Evolutionary conservation across 2,329 filamentous ascomycete species (phyloP).

Genomic region (Cladosporium austrohemisphaericum): DNA sequence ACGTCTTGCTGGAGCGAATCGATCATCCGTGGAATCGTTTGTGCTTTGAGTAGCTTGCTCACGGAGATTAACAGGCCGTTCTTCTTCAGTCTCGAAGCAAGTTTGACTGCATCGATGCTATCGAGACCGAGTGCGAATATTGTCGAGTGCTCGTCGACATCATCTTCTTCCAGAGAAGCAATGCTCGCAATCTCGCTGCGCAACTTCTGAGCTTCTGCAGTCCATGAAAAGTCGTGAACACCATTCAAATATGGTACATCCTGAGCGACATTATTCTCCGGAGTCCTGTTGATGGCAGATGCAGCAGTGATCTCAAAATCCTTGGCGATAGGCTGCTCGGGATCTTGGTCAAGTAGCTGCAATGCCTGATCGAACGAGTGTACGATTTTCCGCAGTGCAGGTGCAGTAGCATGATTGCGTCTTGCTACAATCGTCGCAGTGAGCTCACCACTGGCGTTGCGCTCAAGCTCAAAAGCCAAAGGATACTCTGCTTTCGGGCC

Average conservation of each 20-base stretch:
- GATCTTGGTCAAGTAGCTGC: conserved; percentile 33
- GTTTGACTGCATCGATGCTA: conserved; percentile 85
- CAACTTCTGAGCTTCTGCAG: conserved; percentile 49
- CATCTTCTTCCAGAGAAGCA: conserved; percentile 49
- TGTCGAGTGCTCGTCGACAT: conserved; percentile 57
- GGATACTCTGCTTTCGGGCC: conserved; percentile 62
- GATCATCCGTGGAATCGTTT: conserved; percentile 63
- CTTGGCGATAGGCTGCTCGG: conserved; percentile 22
- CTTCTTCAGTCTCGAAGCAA: conserved; percentile 67
- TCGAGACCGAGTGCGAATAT: conserved; percentile 83
- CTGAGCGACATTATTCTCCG: not conserved
- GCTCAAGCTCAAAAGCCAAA: conserved; percentile 69
- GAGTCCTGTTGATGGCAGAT: not conserved
- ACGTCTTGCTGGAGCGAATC: conserved; percentile 14
- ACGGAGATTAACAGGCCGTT: conserved; percentile 60
- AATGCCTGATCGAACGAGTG: conserved; percentile 42
- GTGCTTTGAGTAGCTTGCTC: conserved; percentile 71
- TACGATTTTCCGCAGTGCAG: conserved; percentile 40
- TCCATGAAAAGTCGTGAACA: conserved; percentile 56
- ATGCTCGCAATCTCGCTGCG: conserved; percentile 62
- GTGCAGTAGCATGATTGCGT: conserved; percentile 37
- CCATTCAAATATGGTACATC: conserved; percentile 22
- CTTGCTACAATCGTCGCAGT: conserved; percentile 60
- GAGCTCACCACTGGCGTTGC: conserved; percentile 48
- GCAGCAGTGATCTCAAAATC: conserved; percentile 9